These are phyloP conservation scores for Phoma herbarum DNA, from an alignment of 2,329 filamentous ascomycete genomes.

Conservation along the genomic window DNA sequence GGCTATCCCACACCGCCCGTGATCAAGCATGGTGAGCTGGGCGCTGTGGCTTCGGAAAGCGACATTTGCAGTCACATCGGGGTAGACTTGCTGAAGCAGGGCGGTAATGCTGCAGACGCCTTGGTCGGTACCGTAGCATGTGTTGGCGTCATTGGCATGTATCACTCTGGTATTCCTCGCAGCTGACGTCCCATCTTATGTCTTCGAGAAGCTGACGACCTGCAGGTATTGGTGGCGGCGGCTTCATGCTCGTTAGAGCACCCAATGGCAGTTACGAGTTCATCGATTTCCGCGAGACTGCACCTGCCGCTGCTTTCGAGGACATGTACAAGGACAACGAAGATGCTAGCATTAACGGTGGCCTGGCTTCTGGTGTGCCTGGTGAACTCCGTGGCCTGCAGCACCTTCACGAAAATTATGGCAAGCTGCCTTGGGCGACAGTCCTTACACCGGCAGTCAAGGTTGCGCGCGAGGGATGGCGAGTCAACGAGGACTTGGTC, in stretches of 20 bases:
- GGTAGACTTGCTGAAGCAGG: slow-evolving; percentile 55
- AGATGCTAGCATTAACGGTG: slow-evolving; percentile 72
- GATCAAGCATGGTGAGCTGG: slow-evolving; percentile 43
- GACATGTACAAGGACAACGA: slow-evolving; percentile 85
- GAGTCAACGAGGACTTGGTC: slow-evolving; percentile 76
- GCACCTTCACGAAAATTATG: slow-evolving; percentile 77
- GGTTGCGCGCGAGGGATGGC: slow-evolving; percentile 68
- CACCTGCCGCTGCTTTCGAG: slow-evolving; percentile 79
- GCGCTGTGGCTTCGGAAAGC: slow-evolving; percentile 58
- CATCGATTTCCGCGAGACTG: slow-evolving; percentile 89
- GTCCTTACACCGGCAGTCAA: slow-evolving; percentile 78
- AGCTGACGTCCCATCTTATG: not conserved
- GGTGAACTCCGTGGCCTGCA: slow-evolving; percentile 81
- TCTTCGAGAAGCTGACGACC: not conserved
- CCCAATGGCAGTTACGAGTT: slow-evolving; percentile 80
- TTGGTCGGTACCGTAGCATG: slow-evolving; percentile 59
- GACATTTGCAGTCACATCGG: slow-evolving; percentile 58
- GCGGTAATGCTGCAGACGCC: slow-evolving; percentile 63
- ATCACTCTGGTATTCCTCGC: slow-evolving; percentile 50
- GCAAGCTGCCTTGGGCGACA: slow-evolving; percentile 63
- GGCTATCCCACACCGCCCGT: slow-evolving; percentile 23
- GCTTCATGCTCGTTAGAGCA: slow-evolving; percentile 83
- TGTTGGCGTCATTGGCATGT: slow-evolving; percentile 60
- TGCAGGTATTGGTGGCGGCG: slow-evolving; percentile 83
- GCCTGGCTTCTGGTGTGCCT: slow-evolving; percentile 73